phyloP scores from a whole-genome alignment of 129 eudicot genomes.

The Solidago caesia region DNA sequence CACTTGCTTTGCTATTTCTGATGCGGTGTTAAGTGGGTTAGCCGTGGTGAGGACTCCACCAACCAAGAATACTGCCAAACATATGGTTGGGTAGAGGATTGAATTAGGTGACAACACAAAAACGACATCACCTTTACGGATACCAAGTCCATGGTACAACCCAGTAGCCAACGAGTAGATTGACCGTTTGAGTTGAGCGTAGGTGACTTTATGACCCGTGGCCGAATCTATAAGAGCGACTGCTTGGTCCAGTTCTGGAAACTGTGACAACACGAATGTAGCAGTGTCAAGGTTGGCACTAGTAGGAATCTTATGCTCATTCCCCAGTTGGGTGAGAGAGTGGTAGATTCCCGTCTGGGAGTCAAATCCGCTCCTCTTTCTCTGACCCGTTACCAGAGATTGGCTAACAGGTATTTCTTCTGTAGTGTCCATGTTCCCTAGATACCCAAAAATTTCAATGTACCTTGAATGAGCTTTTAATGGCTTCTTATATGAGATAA shows the following conservation, averaged over 20 bases:
- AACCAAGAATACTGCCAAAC: conserved; percentile 57
- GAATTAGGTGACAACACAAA: conserved; percentile 66
- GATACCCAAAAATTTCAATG: not conserved
- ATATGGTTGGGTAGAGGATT: conserved; percentile 57
- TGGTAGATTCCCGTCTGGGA: conserved; percentile 60
- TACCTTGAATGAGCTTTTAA: conserved; percentile 10
- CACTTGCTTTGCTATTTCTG: conserved; percentile 69
- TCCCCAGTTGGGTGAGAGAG: conserved; percentile 47
- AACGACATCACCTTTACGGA: conserved; percentile 66
- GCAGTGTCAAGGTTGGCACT: conserved; percentile 50
- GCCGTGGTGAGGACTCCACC: conserved; percentile 76
- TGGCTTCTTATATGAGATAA: conserved; percentile 14
- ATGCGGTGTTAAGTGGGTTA: conserved; percentile 64
- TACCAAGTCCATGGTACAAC: conserved; percentile 55
- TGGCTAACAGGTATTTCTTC: conserved; percentile 11
- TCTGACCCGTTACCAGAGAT: not conserved
- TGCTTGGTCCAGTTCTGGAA: conserved; percentile 44
- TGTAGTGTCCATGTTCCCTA: conserved; percentile 23
- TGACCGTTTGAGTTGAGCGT: conserved; percentile 53
- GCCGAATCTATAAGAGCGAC: conserved; percentile 59
- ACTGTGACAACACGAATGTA: conserved; percentile 54
- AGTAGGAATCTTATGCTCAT: conserved; percentile 42
- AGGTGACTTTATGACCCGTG: conserved; percentile 43
- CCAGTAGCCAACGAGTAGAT: conserved; percentile 55
- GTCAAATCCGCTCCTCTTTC: conserved; percentile 51